These are phyloP conservation scores for Sarocladium strictum DNA, from an alignment of 2,329 filamentous ascomycete genomes.

Conservation along the genomic window DNA sequence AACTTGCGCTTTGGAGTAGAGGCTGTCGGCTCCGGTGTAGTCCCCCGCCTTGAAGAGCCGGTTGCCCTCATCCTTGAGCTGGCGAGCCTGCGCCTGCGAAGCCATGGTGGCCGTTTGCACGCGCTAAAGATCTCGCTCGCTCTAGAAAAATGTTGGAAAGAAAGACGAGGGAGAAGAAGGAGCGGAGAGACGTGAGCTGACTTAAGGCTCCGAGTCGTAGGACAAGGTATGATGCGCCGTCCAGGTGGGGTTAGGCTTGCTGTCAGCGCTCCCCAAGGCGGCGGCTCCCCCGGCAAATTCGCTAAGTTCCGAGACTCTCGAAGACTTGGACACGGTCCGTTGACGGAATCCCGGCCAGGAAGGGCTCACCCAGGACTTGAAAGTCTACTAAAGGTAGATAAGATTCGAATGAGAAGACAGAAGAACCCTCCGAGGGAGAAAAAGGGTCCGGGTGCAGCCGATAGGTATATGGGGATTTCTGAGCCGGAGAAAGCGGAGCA, in stretches of 20 bases:
- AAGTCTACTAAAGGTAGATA: neutral
- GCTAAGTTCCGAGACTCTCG: too few species aligned
- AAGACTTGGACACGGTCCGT: too few species aligned
- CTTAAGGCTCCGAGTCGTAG: too few species aligned
- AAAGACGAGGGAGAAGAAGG: neutral
- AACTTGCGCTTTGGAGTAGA: slow-evolving; percentile 66
- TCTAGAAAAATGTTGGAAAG: neutral
- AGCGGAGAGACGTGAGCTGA: too few species aligned
- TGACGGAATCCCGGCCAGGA: too few species aligned
- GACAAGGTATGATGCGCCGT: too few species aligned
- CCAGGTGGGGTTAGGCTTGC: neutral
- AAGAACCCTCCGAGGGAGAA: neutral
- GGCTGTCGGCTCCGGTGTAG: slow-evolving; percentile 57
- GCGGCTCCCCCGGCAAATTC: too few species aligned
- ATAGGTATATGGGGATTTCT: neutral
- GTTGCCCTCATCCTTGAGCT: slow-evolving; percentile 56
- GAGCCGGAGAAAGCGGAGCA: neutral
- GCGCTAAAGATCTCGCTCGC: neutral
- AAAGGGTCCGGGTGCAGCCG: neutral
- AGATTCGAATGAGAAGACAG: neutral
- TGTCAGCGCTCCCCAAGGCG: too few species aligned
- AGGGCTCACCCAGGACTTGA: too few species aligned
- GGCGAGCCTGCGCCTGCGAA: slow-evolving; percentile 11
- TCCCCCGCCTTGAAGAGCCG: slow-evolving; percentile 59
- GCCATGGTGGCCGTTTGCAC: neutral